Percentiles rank a stretch among this genome's conserved stretches.
phyloP scores from a whole-genome alignment of 1,139 yeast genomes.

The Kodamaea sp. region DNA sequence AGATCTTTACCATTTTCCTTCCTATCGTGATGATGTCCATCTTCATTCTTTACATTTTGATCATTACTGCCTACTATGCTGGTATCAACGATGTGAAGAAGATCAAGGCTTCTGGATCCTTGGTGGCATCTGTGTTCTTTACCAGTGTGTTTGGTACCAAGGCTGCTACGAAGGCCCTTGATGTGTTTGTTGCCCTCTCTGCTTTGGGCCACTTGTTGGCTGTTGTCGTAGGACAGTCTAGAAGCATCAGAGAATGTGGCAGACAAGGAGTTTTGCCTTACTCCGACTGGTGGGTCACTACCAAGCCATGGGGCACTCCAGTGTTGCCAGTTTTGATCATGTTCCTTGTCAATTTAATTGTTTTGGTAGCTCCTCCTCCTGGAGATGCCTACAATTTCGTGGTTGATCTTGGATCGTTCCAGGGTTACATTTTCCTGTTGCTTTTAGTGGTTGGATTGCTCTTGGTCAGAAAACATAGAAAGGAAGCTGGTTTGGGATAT shows the following conservation, averaged over 20 bases:
- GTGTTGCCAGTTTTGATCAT: constrained; percentile 38
- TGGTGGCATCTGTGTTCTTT: constrained; percentile 31
- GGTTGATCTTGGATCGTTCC: constrained; percentile 28
- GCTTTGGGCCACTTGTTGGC: constrained; percentile 46
- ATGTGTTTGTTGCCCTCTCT: constrained; percentile 41
- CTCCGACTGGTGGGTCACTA: constrained; percentile 39
- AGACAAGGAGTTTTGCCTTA: constrained; percentile 50
- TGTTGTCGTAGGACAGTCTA: constrained; percentile 41
- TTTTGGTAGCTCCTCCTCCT: constrained; percentile 45
- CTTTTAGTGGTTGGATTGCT: constrained; percentile 37
- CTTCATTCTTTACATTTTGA: constrained; percentile 35
- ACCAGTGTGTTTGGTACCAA: constrained; percentile 26
- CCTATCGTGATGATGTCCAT: constrained; percentile 36
- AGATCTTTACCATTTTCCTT: constrained; percentile 32
- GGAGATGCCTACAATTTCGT: constrained; percentile 50
- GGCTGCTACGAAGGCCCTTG: constrained; percentile 33
- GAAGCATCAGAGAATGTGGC: constrained; percentile 47
- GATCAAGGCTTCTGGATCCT: constrained; percentile 26
- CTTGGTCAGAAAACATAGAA: constrained; percentile 35
- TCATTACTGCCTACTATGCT: constrained; percentile 41
- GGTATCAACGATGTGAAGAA: constrained; percentile 30
- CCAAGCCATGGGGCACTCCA: constrained; percentile 47
- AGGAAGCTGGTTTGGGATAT: constrained; percentile 33
- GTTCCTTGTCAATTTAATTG: constrained; percentile 38
- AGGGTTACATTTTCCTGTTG: constrained; percentile 28